phyloP scores from a whole-genome alignment of 345 rosid genomes.

The Eucalyptus sp. region DNA sequence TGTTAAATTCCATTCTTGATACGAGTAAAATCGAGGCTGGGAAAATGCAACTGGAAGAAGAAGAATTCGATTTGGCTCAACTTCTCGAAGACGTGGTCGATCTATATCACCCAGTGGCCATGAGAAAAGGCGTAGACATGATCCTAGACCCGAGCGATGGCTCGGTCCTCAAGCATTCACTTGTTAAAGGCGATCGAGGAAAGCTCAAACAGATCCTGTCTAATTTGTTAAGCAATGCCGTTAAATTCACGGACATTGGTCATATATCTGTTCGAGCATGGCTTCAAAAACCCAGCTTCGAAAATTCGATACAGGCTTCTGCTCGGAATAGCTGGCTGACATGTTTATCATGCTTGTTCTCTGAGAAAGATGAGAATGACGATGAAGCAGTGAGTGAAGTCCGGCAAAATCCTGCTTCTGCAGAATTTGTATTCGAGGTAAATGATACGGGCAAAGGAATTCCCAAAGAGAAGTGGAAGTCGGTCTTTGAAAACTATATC shows the following conservation, averaged over 20 bases:
- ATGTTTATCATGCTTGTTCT: slow-evolving; percentile 4
- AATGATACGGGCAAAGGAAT: slow-evolving; percentile 83
- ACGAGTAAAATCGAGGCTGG: slow-evolving; percentile 77
- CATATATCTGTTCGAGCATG: slow-evolving; percentile 48
- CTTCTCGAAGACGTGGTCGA: slow-evolving; percentile 60
- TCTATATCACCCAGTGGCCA: slow-evolving; percentile 38
- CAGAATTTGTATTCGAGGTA: slow-evolving; percentile 66
- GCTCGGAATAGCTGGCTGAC: slow-evolving; percentile 6
- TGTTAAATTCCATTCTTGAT: slow-evolving; percentile 61
- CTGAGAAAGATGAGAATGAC: slow-evolving; percentile 8
- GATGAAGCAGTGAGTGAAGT: slow-evolving; percentile 3
- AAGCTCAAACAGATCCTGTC: slow-evolving; percentile 51
- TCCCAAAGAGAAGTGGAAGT: slow-evolving; percentile 47
- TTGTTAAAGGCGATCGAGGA: slow-evolving; percentile 47
- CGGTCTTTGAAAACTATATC: slow-evolving; percentile 67
- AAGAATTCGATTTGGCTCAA: slow-evolving; percentile 42
- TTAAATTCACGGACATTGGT: slow-evolving; percentile 65
- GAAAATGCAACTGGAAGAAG: slow-evolving; percentile 61
- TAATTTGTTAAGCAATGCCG: slow-evolving; percentile 67
- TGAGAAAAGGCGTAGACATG: slow-evolving; percentile 57
- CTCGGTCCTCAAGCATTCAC: slow-evolving; percentile 29
- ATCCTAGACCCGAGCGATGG: slow-evolving; percentile 52
- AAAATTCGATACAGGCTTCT: slow-evolving; percentile 13
- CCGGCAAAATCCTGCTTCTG: slow-evolving; percentile 2
- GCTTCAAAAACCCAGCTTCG: slow-evolving; percentile 31